These are phyloP conservation scores for Nephelium lappaceum DNA, from an alignment of 345 rosid genomes.

Conservation along the genomic window DNA sequence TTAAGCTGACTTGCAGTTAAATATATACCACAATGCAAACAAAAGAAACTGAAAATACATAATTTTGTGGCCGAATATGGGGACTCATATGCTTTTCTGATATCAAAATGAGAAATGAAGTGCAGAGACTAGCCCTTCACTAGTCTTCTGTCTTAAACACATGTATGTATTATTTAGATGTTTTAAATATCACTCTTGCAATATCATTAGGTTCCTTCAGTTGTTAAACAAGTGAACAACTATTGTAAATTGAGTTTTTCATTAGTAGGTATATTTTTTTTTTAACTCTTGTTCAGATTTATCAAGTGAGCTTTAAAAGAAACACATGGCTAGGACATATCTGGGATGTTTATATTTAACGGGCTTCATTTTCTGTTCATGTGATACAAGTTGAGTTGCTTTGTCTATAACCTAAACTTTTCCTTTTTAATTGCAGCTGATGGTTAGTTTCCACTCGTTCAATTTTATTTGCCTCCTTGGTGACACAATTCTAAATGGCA, in stretches of 20 bases:
- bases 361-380: neutral
- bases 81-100: neutral
- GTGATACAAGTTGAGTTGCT: constrained; percentile 7
- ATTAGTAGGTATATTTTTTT: neutral
- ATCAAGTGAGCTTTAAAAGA: neutral
- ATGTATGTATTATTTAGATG: neutral
- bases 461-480: constrained; percentile 82
- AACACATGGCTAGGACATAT: neutral
- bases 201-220: neutral
- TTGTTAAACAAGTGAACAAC: neutral
- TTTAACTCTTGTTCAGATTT: neutral
- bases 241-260: neutral
- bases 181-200: constrained; percentile 5
- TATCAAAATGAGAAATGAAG: neutral
- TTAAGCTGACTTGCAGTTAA: neutral
- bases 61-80: neutral
- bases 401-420: neutral
- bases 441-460: constrained; percentile 76
- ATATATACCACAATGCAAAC: neutral
- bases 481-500: constrained; percentile 65
- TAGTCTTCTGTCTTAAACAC: neutral
- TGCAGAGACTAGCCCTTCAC: neutral
- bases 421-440: constrained; percentile 54
- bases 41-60: constrained; percentile 6
- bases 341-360: neutral